Percentiles rank a stretch among this genome's conserved stretches.
Evolutionary conservation across 371 early-diverging fungal species (phyloP).

Genomic region (Syncephalis fuscata): DNA sequence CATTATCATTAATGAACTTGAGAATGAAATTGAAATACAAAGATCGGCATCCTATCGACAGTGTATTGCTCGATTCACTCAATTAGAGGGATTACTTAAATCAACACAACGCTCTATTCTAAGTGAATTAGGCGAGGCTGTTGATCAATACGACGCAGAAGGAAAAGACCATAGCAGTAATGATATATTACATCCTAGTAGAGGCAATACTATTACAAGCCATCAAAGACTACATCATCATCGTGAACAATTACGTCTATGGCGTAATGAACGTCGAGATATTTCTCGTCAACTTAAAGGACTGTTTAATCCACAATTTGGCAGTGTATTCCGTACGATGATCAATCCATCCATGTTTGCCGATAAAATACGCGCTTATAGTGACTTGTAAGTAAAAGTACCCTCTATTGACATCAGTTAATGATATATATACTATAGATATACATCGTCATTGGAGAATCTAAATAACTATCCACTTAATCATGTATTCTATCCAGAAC

Average conservation of each 20-base stretch:
- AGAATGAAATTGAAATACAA: slow-evolving; percentile 29
- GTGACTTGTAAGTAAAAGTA: slow-evolving; percentile 15
- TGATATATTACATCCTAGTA: too few species aligned
- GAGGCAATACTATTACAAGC: too few species aligned
- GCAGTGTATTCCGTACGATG: slow-evolving; percentile 44
- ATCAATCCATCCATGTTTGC: slow-evolving; percentile 46
- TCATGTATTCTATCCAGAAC: slow-evolving; percentile 43
- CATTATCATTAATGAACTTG: slow-evolving; percentile 42
- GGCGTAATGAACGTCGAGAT: slow-evolving; percentile 24
- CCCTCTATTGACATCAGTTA: slow-evolving; percentile 6
- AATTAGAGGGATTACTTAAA: too few species aligned
- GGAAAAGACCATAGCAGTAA: too few species aligned
- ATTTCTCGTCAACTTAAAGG: slow-evolving; percentile 24
- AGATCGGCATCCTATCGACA: slow-evolving; percentile 29
- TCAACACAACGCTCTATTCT: too few species aligned
- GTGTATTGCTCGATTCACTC: slow-evolving; percentile 1
- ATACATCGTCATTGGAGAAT: slow-evolving; percentile 38
- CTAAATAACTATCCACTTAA: slow-evolving; percentile 31
- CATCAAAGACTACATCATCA: background rate
- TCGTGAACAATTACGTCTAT: slow-evolving; percentile 7
- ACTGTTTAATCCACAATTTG: slow-evolving; percentile 39
- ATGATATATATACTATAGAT: slow-evolving; percentile 16
- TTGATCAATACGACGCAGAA: too few species aligned
- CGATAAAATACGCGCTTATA: slow-evolving; percentile 32
- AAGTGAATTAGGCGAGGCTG: too few species aligned